Percentiles rank a stretch among this genome's conserved stretches.
Conservation (phyloP, 1,284 basidiomycete genomes). For the Boletus sp. region DNA sequence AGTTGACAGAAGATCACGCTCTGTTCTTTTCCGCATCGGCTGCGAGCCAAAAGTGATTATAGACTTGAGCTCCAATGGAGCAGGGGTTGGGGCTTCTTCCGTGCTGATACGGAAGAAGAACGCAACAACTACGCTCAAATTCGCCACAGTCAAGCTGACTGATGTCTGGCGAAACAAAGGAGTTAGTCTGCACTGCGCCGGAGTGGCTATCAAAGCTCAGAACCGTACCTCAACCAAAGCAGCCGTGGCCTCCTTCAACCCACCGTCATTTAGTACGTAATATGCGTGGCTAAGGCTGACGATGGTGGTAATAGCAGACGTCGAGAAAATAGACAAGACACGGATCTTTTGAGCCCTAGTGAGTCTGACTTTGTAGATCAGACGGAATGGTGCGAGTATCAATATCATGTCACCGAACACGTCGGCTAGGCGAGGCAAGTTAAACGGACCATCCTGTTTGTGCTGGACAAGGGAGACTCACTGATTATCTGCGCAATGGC, state of each 20-base stretch:
- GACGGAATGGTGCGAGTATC: not conserved
- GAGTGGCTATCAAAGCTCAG: too few species aligned
- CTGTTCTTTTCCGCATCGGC: not conserved
- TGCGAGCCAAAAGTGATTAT: not conserved
- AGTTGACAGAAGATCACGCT: not conserved
- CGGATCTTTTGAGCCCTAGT: not conserved
- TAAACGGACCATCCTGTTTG: too few species aligned
- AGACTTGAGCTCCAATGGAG: not conserved
- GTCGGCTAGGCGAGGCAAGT: not conserved
- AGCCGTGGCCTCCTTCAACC: too few species aligned
- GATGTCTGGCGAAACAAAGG: too few species aligned
- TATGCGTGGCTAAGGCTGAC: not conserved
- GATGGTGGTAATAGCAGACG: not conserved
- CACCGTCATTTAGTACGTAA: not conserved
- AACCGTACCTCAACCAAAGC: too few species aligned
- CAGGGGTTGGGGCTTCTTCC: not conserved
- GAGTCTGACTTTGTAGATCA: not conserved
- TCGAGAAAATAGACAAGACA: not conserved
- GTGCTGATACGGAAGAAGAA: not conserved
- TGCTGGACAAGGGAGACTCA: too few species aligned
- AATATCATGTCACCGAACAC: not conserved
- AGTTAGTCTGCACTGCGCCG: too few species aligned
- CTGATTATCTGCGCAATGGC: too few species aligned
- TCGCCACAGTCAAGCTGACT: not conserved
- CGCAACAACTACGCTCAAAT: not conserved